Evolutionary conservation across 345 rosid species (phyloP).

Genomic region (Eucalyptus erythrocorys): DNA sequence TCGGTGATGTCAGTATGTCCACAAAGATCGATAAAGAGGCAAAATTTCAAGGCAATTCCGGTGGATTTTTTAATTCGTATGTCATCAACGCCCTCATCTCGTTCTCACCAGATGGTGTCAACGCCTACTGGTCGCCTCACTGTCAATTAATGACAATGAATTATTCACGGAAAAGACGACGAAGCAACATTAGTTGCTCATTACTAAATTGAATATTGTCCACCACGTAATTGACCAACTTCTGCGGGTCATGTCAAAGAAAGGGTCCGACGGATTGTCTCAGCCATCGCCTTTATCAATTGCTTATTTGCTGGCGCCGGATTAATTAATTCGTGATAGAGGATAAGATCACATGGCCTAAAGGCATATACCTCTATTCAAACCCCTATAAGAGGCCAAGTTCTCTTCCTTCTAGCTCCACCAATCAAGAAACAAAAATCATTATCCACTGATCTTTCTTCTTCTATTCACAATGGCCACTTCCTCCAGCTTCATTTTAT

Average conservation of each 20-base stretch:
- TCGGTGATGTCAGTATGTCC: neutral
- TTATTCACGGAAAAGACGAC: too few relatives aligned
- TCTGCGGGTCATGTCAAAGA: neutral
- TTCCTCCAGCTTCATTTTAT: neutral
- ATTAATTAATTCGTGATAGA: neutral
- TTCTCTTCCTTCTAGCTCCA: neutral
- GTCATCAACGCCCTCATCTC: neutral
- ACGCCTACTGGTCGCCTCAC: neutral
- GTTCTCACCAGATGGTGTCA: neutral
- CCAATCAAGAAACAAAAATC: neutral
- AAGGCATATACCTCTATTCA: neutral
- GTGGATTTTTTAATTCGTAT: neutral
- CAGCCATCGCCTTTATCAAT: neutral
- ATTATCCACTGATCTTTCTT: neutral
- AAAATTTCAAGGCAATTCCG: neutral
- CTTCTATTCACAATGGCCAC: neutral
- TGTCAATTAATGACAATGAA: neutral
- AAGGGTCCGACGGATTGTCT: neutral
- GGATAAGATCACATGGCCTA: neutral
- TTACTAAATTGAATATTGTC: too few relatives aligned
- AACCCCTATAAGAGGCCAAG: neutral
- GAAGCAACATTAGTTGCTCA: too few relatives aligned
- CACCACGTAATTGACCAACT: neutral
- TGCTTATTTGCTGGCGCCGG: neutral
- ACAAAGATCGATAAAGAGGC: neutral